Evolutionary conservation across 768 basidiomycete species (phyloP).

Genomic region (Hygrophoropsis aurantiaca): DNA sequence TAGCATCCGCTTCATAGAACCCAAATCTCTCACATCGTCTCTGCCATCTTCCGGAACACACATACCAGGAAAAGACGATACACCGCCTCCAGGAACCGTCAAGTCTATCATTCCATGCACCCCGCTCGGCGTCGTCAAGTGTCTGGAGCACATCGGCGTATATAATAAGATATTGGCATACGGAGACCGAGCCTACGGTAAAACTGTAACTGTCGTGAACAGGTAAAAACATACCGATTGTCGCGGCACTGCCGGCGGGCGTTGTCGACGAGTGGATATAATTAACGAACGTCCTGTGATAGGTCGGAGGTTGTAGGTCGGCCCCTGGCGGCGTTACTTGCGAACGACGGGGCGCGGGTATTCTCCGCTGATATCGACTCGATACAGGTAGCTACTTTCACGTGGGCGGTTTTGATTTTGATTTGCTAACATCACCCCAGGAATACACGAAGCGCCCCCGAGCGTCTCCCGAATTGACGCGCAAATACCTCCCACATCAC

Average conservation of each 20-base stretch:
- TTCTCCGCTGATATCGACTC: constrained; percentile 95
- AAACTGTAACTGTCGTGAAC: constrained; percentile 92
- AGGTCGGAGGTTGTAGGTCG: constrained; percentile 97
- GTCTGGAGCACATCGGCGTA: constrained; percentile 84
- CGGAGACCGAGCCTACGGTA: constrained; percentile 93
- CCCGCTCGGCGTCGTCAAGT: constrained; percentile 95
- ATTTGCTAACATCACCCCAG: constrained; percentile 25
- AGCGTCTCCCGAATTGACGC: constrained; percentile 34
- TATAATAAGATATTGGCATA: constrained; percentile 92
- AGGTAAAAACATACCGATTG: constrained; percentile 45
- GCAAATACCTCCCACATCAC: constrained; percentile 81
- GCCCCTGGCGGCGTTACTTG: constrained; percentile 90
- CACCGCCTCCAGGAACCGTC: constrained; percentile 80
- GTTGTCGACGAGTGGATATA: background rate
- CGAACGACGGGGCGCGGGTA: constrained; percentile 96
- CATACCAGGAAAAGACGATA: constrained; percentile 46
- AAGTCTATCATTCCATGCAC: constrained; percentile 98
- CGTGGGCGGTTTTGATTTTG: background rate
- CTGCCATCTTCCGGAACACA: constrained; percentile 31
- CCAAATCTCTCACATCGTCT: constrained; percentile 61
- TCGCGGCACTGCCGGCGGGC: background rate
- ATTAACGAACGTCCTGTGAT: constrained; percentile 5
- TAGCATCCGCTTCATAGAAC: constrained; percentile 92
- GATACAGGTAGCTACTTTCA: constrained; percentile 57
- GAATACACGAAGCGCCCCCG: constrained; percentile 94